Evolutionary conservation across 2,329 filamentous ascomycete genomes (phyloP), one percentile per base, ranked within the genome.

Genomic region (Colletotrichum sp.): DNA sequence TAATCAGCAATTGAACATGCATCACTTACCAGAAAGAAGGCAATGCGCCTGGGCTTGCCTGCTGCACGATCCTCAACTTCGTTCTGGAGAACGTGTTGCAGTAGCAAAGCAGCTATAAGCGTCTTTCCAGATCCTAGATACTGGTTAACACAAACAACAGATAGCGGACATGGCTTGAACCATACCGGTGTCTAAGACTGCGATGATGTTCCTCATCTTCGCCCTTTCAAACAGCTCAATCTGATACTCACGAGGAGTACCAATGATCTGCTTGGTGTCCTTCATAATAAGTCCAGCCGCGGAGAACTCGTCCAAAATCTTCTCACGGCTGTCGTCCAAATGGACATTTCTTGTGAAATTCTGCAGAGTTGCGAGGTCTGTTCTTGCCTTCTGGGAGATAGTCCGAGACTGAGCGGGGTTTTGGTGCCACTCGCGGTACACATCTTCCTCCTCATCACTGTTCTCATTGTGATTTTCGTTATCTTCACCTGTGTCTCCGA

Each of bases 41-140:
- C 91, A 10, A 95, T 90, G 32, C 93, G 93, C 49, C 88, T 90
- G 0, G 87, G 81, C n/a, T 88, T 88, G 3, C 93, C 94, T 3
- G 85, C 80, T 0, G 88, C 89, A 52, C 96, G 91, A 78, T 92
- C 87, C 77, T 95, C 92, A 2, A 98, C 86, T 83, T 99, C 97
- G 75, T 93, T 88, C 52, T 95, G 92, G 34, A 99, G 89, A 12
- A 92, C 89, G 82, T 98, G 91, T 52, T 93, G 92, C 28, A 99
- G 89, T 7, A 99, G 89, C 4, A 99, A 89, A 1, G 95, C 96
- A 0, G 97, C 96, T 79, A 99, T 98, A n/a, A 98, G 88, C 0
- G 97, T 99, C 85, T 99, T 99, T 4, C 97, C 97, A 5, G 95
- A 96, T 15, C 97, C 94, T 93, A 75, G 70, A n/a, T n/a, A 24